These are phyloP conservation scores for Plenodomus lindquistii DNA, from an alignment of 2,329 filamentous ascomycete genomes.

Conservation along the genomic window DNA sequence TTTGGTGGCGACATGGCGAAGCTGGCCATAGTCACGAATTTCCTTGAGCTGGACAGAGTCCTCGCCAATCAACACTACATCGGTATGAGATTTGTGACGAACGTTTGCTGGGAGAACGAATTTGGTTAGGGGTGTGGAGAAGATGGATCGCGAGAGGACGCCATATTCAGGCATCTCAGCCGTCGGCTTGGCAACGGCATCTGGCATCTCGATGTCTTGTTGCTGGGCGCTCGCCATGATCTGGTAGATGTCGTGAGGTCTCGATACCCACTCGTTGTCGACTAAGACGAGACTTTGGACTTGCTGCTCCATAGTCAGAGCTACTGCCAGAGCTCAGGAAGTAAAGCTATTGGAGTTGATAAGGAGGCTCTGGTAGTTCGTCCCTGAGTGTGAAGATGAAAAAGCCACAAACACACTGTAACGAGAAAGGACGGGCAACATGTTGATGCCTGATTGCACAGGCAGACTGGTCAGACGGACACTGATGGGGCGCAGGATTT, in stretches of 20 bases:
- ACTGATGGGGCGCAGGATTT: constrained; percentile 6
- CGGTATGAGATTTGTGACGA: constrained; percentile 70
- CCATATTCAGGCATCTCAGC: constrained; percentile 62
- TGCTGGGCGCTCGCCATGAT: constrained; percentile 44
- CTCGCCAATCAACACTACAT: constrained; percentile 86
- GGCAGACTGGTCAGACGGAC: constrained; percentile 14
- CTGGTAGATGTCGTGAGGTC: constrained; percentile 46
- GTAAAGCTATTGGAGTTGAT: constrained; percentile 1
- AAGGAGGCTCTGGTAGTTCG: constrained; percentile 3
- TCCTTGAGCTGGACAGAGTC: constrained; percentile 81
- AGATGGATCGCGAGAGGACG: constrained; percentile 75
- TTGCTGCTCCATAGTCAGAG: constrained; percentile 31
- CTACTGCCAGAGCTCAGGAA: background rate
- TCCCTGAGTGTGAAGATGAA: constrained; percentile 4
- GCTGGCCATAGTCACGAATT: constrained; percentile 67
- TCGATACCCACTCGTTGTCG: constrained; percentile 41
- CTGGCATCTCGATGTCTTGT: constrained; percentile 29
- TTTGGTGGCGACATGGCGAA: constrained; percentile 77
- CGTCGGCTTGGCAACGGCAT: constrained; percentile 31
- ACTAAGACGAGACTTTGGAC: constrained; percentile 32
- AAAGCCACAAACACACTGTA: constrained; percentile 9
- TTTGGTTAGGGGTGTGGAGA: constrained; percentile 74
- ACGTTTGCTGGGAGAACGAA: constrained; percentile 81
- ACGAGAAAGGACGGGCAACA: constrained; percentile 13
- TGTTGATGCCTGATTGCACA: constrained; percentile 19